phyloP scores from a whole-genome alignment of 345 rosid genomes.

The Acer campestre region DNA sequence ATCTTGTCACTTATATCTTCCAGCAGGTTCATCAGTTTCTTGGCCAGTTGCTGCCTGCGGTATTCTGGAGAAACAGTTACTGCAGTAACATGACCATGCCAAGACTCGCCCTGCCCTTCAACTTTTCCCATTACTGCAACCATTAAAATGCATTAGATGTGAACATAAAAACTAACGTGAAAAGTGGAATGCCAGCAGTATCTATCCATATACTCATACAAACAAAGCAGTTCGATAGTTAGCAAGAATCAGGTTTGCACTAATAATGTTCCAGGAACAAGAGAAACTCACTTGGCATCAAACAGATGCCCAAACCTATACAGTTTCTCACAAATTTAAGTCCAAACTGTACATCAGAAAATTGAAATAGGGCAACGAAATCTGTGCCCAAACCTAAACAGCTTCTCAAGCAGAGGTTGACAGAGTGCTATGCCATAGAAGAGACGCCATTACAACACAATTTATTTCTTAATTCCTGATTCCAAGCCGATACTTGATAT shows the following conservation, averaged over 20 bases:
- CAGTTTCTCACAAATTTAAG: not conserved
- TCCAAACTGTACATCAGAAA: slow-evolving; percentile 1
- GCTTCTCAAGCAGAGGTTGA: not conserved
- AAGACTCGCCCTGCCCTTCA: slow-evolving; percentile 97
- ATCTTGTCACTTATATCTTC: slow-evolving; percentile 89
- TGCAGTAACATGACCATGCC: slow-evolving; percentile 99
- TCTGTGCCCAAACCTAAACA: not conserved
- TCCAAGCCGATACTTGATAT: not conserved
- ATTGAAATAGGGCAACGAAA: not conserved
- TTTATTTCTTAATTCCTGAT: not conserved
- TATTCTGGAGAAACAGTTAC: slow-evolving; percentile 90
- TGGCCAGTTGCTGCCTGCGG: slow-evolving; percentile 88
- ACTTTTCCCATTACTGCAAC: slow-evolving; percentile 90
- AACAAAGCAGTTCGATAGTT: not conserved
- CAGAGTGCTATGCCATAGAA: not conserved
- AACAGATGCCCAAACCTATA: not conserved
- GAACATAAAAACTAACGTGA: not conserved
- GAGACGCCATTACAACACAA: not conserved
- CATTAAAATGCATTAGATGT: slow-evolving; percentile 22
- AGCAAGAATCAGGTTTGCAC: slow-evolving; percentile 2
- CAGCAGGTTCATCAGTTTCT: slow-evolving; percentile 84
- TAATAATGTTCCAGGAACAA: not conserved
- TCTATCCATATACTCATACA: slow-evolving; percentile 1
- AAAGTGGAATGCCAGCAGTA: not conserved
- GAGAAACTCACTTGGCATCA: not conserved